A percentile compares a stretch with the other conserved stretches of the same genome.
Conservation (phyloP, 2,329 filamentous ascomycete species). For the Fusarium bulbicola region DNA sequence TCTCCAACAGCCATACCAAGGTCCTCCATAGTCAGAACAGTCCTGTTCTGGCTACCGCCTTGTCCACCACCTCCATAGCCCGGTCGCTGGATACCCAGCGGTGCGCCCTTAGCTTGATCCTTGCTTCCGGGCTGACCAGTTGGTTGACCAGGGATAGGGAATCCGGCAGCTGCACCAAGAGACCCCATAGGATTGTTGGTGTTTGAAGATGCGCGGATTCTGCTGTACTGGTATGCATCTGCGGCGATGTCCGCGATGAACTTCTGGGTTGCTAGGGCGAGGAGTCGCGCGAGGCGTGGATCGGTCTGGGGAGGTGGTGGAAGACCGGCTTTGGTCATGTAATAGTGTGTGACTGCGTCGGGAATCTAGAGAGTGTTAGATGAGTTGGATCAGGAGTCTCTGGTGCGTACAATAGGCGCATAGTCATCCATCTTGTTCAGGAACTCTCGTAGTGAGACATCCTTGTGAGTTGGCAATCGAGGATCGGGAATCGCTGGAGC, state of each 20-base stretch:
- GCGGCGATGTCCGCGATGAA: constrained; percentile 98
- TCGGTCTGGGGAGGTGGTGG: constrained; percentile 92
- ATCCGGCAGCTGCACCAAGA: constrained; percentile 78
- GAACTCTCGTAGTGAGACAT: constrained; percentile 91
- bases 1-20: constrained; percentile 97
- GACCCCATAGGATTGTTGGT: constrained; percentile 92
- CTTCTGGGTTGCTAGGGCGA: constrained; percentile 98
- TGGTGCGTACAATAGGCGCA: constrained; percentile 83
- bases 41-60: constrained; percentile 87
- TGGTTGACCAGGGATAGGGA: constrained; percentile 70
- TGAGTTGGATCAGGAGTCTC: neutral
- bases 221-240: constrained; percentile 96
- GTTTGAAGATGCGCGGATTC: constrained; percentile 89
- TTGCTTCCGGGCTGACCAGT: constrained; percentile 65
- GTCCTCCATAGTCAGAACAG: constrained; percentile 98
- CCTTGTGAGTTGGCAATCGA: constrained; percentile 82
- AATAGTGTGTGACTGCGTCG: constrained; percentile 97
- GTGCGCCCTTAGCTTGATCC: constrained; percentile 66
- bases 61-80: constrained; percentile 89
- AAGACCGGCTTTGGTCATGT: constrained; percentile 94
- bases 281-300: constrained; percentile 86
- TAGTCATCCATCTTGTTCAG: constrained; percentile 97
- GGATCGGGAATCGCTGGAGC: constrained; percentile 64
- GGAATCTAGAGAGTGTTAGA: constrained; percentile 69
- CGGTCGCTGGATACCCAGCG: constrained; percentile 78